Conservation (phyloP, 106 monocot genomes). For the Dactylorhiza incarnata region DNA sequence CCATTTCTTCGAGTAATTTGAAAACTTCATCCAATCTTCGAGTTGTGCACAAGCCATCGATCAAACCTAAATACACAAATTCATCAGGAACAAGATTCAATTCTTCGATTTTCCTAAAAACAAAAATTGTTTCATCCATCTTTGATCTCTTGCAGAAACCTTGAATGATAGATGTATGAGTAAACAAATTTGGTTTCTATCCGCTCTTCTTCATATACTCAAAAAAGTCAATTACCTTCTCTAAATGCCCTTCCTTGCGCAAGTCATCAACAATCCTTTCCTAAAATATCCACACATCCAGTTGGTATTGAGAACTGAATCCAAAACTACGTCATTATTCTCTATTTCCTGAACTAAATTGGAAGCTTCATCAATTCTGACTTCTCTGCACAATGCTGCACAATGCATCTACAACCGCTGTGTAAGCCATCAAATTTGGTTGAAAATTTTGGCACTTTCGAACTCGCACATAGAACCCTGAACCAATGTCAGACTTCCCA, state of each 20-base stretch:
- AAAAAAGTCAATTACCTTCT: too few species aligned
- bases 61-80: conserved; percentile 45
- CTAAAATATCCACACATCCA: conserved; percentile 46
- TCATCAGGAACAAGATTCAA: conserved; percentile 39
- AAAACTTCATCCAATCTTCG: conserved; percentile 52
- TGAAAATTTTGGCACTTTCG: conserved; percentile 18
- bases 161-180: too few species aligned
- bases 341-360: conserved; percentile 38
- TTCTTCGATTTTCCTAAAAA: conserved; percentile 45
- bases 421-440: conserved; percentile 46
- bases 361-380: conserved; percentile 39
- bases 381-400: conserved; percentile 44
- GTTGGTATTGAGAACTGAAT: conserved; percentile 42
- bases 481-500: conserved; percentile 34
- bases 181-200: too few species aligned
- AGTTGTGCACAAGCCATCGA: conserved; percentile 40
- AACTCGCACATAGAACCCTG: conserved; percentile 34
- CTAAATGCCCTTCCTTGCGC: too few species aligned
- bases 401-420: conserved; percentile 43
- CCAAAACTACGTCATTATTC: conserved; percentile 28
- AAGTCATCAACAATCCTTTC: too few species aligned
- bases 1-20: conserved; percentile 48
- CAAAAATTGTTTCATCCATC: conserved; percentile 39
- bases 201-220: too few species aligned
- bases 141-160: conserved; percentile 44